Percentiles rank a stretch among this genome's conserved stretches.
Conservation (phyloP, 768 basidiomycete species). For the Pisolithus sp. region DNA sequence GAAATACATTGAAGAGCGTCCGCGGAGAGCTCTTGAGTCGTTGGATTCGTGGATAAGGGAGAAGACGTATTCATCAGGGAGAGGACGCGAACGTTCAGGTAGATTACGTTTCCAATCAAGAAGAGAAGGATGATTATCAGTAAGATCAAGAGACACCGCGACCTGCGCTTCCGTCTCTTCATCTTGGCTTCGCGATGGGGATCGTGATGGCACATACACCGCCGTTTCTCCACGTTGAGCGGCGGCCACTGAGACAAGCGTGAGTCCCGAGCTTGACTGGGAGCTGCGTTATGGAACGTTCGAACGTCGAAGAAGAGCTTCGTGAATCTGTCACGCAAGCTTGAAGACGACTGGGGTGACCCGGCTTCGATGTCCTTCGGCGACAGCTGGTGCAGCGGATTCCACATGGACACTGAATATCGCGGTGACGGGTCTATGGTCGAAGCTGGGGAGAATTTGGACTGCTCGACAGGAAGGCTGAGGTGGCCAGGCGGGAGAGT, state of each 20-base stretch:
- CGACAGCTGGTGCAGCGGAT: slow-evolving; percentile 8
- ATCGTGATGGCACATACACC: slow-evolving; percentile 20
- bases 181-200: slow-evolving; percentile 13
- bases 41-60: slow-evolving; percentile 10
- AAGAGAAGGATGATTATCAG: slow-evolving; percentile 37
- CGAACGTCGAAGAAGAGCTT: slow-evolving; percentile 33
- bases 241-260: slow-evolving; percentile 31
- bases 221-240: slow-evolving; percentile 33
- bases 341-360: slow-evolving; percentile 12
- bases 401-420: slow-evolving; percentile 19
- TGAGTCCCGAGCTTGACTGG: slow-evolving; percentile 19
- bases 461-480: slow-evolving; percentile 23
- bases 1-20: slow-evolving; percentile 40
- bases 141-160: slow-evolving; percentile 23
- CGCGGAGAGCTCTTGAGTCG: slow-evolving; percentile 27
- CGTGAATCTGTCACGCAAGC: slow-evolving; percentile 29
- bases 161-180: slow-evolving; percentile 26
- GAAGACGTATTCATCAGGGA: slow-evolving; percentile 11
- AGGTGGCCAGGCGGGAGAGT: slow-evolving; percentile 5
- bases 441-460: slow-evolving; percentile 42
- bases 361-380: slow-evolving; percentile 24
- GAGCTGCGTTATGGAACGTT: slow-evolving; percentile 17
- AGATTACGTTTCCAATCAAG: slow-evolving; percentile 35
- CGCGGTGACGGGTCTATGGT: slow-evolving; percentile 26
- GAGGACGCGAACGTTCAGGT: slow-evolving; percentile 33